A percentile compares a stretch with the other conserved stretches of the same genome.
Conservation (phyloP, 148 eudicot species). For the Polygonum maritimum region DNA sequence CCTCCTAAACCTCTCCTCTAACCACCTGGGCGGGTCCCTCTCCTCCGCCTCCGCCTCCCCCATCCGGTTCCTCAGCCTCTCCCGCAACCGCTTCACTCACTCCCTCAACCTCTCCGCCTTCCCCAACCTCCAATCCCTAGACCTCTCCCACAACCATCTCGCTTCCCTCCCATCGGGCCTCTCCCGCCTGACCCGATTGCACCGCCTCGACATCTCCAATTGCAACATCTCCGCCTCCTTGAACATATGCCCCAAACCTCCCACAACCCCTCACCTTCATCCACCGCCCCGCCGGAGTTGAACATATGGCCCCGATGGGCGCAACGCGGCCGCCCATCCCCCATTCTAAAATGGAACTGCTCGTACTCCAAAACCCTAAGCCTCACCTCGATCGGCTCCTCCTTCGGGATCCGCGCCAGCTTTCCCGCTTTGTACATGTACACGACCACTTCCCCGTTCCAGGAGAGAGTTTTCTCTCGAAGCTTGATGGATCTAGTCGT, state of each 20-base stretch:
- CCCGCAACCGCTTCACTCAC: conserved; percentile 63
- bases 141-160: conserved; percentile 56
- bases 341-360: conserved; percentile 37
- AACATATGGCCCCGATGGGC: conserved; percentile 82
- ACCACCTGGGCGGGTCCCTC: conserved; percentile 56
- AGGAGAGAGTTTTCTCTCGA: conserved; percentile 9
- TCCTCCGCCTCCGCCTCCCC: conserved; percentile 20
- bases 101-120: conserved; percentile 36
- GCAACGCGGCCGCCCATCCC: conserved; percentile 48
- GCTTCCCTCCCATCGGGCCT: conserved; percentile 39
- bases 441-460: conserved; percentile 64
- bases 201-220: conserved; percentile 42
- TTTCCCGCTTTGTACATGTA: conserved; percentile 60
- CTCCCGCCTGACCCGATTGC: conserved; percentile 32
- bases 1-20: conserved; percentile 42
- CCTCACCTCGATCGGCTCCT: conserved; percentile 66
- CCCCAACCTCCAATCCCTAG: conserved; percentile 38
- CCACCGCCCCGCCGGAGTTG: conserved; percentile 67
- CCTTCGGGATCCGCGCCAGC: conserved; percentile 52
- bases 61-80: conserved; percentile 36
- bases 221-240: conserved; percentile 53
- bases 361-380: conserved; percentile 82
- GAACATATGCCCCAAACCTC: no score
- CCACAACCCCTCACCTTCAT: conserved; percentile 71
- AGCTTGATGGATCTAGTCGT: neutral